These are phyloP conservation scores for Crithidia mellificae DNA, from an alignment of 208 protist species.

Conservation along the genomic window DNA sequence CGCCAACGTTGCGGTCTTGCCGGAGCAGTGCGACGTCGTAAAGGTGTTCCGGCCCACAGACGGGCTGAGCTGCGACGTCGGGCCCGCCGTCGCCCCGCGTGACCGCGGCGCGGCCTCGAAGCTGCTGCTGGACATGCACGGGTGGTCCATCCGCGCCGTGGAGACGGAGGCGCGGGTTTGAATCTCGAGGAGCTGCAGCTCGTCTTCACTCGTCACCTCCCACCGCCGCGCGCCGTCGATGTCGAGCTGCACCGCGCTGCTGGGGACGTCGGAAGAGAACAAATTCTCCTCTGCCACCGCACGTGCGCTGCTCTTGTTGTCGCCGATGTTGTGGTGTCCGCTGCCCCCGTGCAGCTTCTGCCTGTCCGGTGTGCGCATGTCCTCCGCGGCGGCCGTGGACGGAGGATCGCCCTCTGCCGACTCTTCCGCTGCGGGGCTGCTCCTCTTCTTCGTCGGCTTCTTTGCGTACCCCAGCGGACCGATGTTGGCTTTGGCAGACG, in stretches of 20 bases:
- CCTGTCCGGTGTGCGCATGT: too few relatives aligned
- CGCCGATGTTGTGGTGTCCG: background rate
- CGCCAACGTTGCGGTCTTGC: background rate
- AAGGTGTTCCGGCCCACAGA: slow-evolving; percentile 31
- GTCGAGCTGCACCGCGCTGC: slow-evolving; percentile 26
- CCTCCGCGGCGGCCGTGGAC: background rate
- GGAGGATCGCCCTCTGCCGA: too few relatives aligned
- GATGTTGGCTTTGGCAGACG: too few relatives aligned
- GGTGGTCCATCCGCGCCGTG: slow-evolving; percentile 24
- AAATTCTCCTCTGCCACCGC: background rate
- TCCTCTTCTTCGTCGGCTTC: too few relatives aligned
- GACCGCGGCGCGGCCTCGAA: background rate
- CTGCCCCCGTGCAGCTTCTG: too few relatives aligned
- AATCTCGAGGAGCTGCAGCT: slow-evolving; percentile 41
- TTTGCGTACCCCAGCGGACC: too few relatives aligned
- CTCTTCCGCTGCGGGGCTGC: too few relatives aligned
- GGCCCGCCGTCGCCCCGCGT: background rate
- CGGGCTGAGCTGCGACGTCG: background rate
- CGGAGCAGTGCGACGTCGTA: slow-evolving; percentile 30
- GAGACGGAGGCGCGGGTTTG: slow-evolving; percentile 51
- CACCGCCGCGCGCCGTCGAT: slow-evolving; percentile 40
- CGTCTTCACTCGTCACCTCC: slow-evolving; percentile 21
- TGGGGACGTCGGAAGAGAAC: background rate
- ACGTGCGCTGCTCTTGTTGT: background rate
- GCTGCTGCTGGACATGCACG: slow-evolving; percentile 2